Evolutionary conservation across 257 asterid genomes (phyloP).

Genomic region (Thymus mandschuricus): DNA sequence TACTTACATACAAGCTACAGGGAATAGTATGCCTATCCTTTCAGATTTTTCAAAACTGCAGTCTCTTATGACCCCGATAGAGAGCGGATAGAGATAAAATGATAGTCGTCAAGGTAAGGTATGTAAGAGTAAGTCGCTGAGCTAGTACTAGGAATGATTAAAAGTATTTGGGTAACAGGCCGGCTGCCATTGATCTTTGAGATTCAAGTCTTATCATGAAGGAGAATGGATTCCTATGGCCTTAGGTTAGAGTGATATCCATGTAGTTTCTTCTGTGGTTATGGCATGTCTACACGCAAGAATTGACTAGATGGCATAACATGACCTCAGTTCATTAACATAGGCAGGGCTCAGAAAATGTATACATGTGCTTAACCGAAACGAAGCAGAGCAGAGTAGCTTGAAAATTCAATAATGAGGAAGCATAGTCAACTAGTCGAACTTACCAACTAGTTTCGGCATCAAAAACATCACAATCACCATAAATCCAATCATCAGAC

Average conservation of each 20-base stretch:
- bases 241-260: not conserved
- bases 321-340: not conserved
- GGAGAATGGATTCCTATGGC: conserved; percentile 11
- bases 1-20: no score
- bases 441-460: conserved; percentile 97
- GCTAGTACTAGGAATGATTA: not conserved
- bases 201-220: not conserved
- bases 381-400: conserved; percentile 18
- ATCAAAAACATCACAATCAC: conserved; percentile 85
- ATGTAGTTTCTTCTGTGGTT: not conserved
- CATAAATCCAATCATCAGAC: conserved; percentile 99
- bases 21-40: no score
- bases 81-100: not conserved
- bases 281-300: conserved; percentile 11
- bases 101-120: not conserved
- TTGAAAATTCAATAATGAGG: conserved; percentile 25
- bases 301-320: not conserved
- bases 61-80: not conserved
- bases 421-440: conserved; percentile 15
- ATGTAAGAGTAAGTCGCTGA: not conserved
- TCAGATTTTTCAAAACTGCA: not conserved
- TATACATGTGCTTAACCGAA: conserved; percentile 10
- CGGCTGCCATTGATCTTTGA: not conserved
- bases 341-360: not conserved
- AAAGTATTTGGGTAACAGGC: not conserved